phyloP scores from a whole-genome alignment of 306 rosid genomes.

The Corylus heterophylla region DNA sequence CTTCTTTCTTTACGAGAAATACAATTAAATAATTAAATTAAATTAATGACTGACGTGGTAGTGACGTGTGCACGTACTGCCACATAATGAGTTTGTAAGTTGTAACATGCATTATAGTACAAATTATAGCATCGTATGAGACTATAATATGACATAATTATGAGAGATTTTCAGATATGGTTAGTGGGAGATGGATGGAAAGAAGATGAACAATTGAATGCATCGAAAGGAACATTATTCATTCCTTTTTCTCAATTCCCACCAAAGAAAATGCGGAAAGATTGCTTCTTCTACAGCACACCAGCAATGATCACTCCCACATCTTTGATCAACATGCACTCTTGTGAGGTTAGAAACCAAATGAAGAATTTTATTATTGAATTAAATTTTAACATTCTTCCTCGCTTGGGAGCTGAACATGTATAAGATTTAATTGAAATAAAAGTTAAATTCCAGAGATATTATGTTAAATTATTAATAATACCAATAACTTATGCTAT shows the following conservation, averaged over 20 bases:
- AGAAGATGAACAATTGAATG: conserved; percentile 55
- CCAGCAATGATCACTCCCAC: conserved; percentile 76
- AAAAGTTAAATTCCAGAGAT: too few species aligned
- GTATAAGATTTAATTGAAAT: too few species aligned
- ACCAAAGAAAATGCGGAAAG: conserved; percentile 59
- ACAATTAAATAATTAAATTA: too few species aligned
- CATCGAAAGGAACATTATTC: conserved; percentile 70
- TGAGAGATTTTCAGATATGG: conserved; percentile 51
- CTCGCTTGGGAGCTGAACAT: neutral
- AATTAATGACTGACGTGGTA: too few species aligned
- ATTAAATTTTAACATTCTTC: neutral
- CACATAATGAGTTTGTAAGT: too few species aligned
- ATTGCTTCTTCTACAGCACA: conserved; percentile 62
- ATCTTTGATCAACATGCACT: conserved; percentile 50
- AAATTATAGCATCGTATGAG: too few species aligned
- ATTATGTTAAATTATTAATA: too few species aligned
- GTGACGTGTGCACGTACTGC: too few species aligned
- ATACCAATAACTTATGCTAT: too few species aligned
- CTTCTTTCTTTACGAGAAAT: neutral
- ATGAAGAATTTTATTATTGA: too few species aligned
- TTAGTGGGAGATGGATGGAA: conserved; percentile 60
- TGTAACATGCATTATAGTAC: too few species aligned
- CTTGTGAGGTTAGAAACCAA: conserved; percentile 37
- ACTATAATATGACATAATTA: neutral
- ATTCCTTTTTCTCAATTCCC: conserved; percentile 76